Evolutionary conservation across 345 rosid genomes (phyloP).

Genomic region (Eucalyptus grandis): DNA sequence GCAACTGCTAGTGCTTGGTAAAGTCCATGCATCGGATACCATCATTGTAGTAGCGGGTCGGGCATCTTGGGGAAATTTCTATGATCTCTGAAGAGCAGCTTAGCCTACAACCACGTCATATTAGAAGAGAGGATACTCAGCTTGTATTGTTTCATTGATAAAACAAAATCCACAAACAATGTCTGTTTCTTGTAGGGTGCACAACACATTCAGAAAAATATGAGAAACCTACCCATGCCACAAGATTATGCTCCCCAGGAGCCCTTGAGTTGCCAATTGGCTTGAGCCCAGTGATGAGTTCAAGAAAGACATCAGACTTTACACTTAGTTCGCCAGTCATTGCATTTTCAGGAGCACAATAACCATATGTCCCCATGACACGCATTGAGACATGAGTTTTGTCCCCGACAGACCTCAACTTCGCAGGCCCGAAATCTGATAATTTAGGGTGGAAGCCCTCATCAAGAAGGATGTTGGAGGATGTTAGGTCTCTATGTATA

Average conservation of each 20-base stretch:
- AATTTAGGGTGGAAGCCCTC: conserved; percentile 86
- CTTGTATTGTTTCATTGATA: neutral
- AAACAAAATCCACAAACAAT: neutral
- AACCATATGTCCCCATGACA: conserved; percentile 99
- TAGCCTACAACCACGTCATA: conserved; percentile 38
- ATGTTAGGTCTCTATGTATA: conserved; percentile 82
- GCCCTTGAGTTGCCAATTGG: conserved; percentile 76
- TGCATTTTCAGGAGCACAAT: conserved; percentile 96
- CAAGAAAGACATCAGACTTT: conserved; percentile 89
- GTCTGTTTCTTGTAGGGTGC: neutral
- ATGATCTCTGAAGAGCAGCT: conserved; percentile 89
- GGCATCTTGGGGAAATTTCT: conserved; percentile 96
- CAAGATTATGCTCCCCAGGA: conserved; percentile 88
- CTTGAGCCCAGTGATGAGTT: conserved; percentile 89
- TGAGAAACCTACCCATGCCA: conserved; percentile 68
- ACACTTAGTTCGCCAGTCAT: conserved; percentile 96
- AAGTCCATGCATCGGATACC: conserved; percentile 85
- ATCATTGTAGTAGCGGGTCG: conserved; percentile 73
- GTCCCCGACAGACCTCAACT: conserved; percentile 93
- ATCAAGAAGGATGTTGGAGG: conserved; percentile 89
- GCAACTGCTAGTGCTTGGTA: conserved; percentile 98
- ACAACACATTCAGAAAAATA: neutral
- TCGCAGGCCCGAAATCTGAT: conserved; percentile 95
- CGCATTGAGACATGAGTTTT: conserved; percentile 94
- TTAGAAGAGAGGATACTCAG: neutral